Evolutionary conservation across 2,329 filamentous ascomycete genomes (phyloP).

Genomic region (Penicillium expansum): DNA sequence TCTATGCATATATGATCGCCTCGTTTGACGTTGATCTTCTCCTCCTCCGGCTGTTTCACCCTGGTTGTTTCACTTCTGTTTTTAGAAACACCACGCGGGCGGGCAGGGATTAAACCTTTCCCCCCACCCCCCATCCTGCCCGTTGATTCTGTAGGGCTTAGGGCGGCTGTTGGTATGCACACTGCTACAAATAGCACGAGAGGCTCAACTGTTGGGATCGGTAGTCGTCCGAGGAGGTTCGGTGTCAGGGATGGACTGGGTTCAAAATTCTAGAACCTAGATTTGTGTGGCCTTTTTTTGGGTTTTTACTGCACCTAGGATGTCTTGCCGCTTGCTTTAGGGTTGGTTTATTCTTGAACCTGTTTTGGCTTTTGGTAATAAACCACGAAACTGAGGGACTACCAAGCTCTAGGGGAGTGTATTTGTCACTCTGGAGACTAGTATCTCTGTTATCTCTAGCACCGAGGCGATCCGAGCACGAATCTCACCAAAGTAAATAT

Average conservation of each 20-base stretch:
- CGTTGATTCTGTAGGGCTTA: not conserved
- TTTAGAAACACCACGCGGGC: slow-evolving; percentile 17
- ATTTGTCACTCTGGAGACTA: slow-evolving; percentile 8
- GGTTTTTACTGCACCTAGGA: not conserved
- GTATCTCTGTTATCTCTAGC: not conserved
- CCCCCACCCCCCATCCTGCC: not conserved
- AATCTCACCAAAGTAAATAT: not conserved
- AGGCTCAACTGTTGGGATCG: not conserved
- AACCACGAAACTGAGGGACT: not conserved
- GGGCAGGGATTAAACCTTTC: slow-evolving; percentile 5
- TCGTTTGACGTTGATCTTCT: not conserved
- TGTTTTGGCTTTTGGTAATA: not conserved
- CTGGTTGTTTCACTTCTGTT: slow-evolving; percentile 1
- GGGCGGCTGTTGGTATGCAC: not conserved
- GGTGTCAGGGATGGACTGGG: not conserved
- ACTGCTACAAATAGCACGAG: not conserved
- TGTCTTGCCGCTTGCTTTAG: not conserved
- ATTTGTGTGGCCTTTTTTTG: not conserved
- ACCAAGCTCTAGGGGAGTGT: not conserved
- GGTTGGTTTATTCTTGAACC: not conserved
- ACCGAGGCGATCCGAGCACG: slow-evolving; percentile 4
- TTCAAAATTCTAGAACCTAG: not conserved
- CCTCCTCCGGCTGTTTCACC: not conserved
- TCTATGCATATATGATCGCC: not conserved
- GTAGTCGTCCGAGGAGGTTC: not conserved